Conservation (phyloP, 2,329 filamentous ascomycete species). For the Biscogniauxia sp. region DNA sequence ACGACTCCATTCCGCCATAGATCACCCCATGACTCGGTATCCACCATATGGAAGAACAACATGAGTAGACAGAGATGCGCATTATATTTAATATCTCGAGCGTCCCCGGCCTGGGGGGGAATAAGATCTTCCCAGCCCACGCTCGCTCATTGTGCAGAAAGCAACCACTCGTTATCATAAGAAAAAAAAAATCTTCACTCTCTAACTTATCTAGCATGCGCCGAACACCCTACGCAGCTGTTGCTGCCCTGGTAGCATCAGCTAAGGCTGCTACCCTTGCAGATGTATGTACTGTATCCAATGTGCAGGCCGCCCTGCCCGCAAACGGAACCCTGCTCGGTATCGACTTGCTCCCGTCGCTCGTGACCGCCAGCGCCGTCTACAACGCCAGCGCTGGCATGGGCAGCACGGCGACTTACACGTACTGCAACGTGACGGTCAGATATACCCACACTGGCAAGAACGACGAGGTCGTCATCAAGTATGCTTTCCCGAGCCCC, state of each 20-base stretch:
- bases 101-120: too few species aligned
- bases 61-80: too few species aligned
- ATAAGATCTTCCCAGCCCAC: too few species aligned
- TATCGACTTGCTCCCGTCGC: conserved; percentile 39
- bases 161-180: too few species aligned
- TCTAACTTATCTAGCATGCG: conserved; percentile 7
- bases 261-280: conserved; percentile 35
- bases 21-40: too few species aligned
- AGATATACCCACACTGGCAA: conserved; percentile 34
- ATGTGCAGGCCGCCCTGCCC: conserved; percentile 41
- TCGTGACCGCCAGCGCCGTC: conserved; percentile 39
- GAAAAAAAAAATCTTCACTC: too few species aligned
- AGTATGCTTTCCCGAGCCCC: conserved; percentile 35
- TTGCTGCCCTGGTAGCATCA: conserved; percentile 8
- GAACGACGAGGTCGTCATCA: conserved; percentile 32
- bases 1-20: too few species aligned
- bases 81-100: too few species aligned
- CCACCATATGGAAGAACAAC: too few species aligned
- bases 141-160: too few species aligned
- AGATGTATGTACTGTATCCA: conserved; percentile 41
- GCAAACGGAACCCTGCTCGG: conserved; percentile 41
- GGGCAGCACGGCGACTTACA: conserved; percentile 27
- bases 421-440: conserved; percentile 38
- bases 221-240: conserved; percentile 9
- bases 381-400: conserved; percentile 33